phyloP scores from a whole-genome alignment of 2,329 filamentous ascomycete species.

The Knufia petricola region DNA sequence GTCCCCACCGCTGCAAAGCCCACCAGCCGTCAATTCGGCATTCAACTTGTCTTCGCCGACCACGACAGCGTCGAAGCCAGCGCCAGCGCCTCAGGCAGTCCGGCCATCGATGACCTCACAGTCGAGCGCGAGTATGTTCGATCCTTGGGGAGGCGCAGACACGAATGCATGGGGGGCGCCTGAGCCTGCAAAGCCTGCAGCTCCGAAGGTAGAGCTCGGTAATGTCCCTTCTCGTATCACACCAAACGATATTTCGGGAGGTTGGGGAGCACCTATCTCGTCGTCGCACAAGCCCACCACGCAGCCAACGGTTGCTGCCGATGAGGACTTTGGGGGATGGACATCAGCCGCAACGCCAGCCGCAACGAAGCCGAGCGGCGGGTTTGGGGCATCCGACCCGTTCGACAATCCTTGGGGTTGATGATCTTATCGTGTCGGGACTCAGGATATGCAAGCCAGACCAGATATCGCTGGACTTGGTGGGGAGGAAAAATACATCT shows the following conservation, averaged over 20 bases:
- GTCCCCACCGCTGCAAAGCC: slow-evolving; percentile 17
- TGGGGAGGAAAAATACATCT: too few relatives aligned
- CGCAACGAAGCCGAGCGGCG: slow-evolving; percentile 12
- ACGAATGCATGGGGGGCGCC: slow-evolving; percentile 70
- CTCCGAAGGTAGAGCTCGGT: slow-evolving; percentile 24
- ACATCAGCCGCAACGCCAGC: slow-evolving; percentile 51
- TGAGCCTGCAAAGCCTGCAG: slow-evolving; percentile 34
- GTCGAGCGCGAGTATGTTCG: slow-evolving; percentile 40
- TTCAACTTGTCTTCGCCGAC: slow-evolving; percentile 66
- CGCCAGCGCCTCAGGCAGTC: slow-evolving; percentile 27
- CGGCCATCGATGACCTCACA: slow-evolving; percentile 26
- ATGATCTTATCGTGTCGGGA: neutral
- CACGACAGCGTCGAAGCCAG: slow-evolving; percentile 31
- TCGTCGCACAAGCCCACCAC: slow-evolving; percentile 27
- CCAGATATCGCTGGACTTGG: too few relatives aligned
- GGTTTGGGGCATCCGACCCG: slow-evolving; percentile 22
- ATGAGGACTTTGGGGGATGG: slow-evolving; percentile 97
- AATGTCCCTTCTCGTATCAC: slow-evolving; percentile 39
- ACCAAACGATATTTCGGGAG: slow-evolving; percentile 55
- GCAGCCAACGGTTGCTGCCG: slow-evolving; percentile 63
- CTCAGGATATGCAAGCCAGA: neutral
- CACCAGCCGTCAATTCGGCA: slow-evolving; percentile 49
- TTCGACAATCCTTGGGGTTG: slow-evolving; percentile 24
- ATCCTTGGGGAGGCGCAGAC: slow-evolving; percentile 60
- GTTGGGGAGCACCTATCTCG: slow-evolving; percentile 46